These are phyloP conservation scores for Blastobotrys muscicola DNA, from an alignment of 805 yeast species.

Conservation along the genomic window DNA sequence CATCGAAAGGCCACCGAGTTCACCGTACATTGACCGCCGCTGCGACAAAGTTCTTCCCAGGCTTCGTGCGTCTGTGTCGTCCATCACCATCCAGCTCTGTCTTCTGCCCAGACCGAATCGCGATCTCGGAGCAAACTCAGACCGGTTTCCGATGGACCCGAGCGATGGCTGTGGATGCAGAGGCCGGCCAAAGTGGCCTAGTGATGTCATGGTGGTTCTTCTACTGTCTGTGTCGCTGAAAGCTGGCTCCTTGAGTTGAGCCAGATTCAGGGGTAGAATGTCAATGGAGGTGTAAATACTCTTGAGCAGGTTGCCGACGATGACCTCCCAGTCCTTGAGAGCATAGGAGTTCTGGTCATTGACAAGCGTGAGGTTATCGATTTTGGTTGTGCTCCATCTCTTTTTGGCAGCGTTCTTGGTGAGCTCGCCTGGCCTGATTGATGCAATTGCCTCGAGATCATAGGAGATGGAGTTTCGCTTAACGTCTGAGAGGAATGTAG, in stretches of 20 bases:
- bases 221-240: too few species aligned
- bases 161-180: constrained; percentile 13
- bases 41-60: constrained; percentile 1
- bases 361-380: constrained; percentile 6
- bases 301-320: constrained; percentile 12
- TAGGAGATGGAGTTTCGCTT: background rate
- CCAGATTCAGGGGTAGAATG: constrained; percentile 15
- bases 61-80: background rate
- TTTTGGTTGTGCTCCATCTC: constrained; percentile 9
- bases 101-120: constrained; percentile 8
- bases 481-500: background rate
- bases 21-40: constrained; percentile 7
- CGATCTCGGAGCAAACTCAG: background rate
- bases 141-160: background rate
- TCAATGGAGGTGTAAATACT: constrained; percentile 18
- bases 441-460: constrained; percentile 1
- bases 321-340: constrained; percentile 16
- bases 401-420: constrained; percentile 4
- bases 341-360: constrained; percentile 6
- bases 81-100: constrained; percentile 12
- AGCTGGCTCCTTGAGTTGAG: constrained; percentile 3
- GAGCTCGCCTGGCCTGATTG: constrained; percentile 2
- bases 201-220: too few species aligned
- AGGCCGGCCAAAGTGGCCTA: background rate
- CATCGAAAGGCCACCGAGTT: background rate